Conservation (phyloP, 257 asterid genomes). For the Buddleja alternifolia region DNA sequence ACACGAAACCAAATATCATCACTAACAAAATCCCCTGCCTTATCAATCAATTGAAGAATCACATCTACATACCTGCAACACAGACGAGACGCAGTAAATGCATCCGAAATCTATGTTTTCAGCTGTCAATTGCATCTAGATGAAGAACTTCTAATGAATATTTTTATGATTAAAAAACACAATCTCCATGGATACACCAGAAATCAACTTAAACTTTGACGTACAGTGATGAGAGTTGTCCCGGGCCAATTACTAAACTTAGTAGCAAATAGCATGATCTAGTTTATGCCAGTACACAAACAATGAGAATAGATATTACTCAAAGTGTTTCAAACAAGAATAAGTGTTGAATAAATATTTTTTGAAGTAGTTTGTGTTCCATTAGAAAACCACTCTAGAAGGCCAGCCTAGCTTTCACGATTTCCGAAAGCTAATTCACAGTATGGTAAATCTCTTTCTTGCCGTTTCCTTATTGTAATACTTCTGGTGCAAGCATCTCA, state of each 20-base stretch:
- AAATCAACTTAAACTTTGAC: slow-evolving; percentile 10
- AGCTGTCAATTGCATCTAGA: slow-evolving; percentile 14
- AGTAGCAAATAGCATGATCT: slow-evolving; percentile 10
- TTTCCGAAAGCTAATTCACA: too few relatives aligned
- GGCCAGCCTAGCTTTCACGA: background rate
- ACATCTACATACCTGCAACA: slow-evolving; percentile 91
- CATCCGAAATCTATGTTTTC: too few relatives aligned
- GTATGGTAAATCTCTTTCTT: background rate
- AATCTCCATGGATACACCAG: background rate
- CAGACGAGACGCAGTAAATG: slow-evolving; percentile 14
- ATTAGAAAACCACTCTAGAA: slow-evolving; percentile 12
- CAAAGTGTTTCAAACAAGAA: slow-evolving; percentile 21
- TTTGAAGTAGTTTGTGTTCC: background rate
- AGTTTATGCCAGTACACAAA: slow-evolving; percentile 3
- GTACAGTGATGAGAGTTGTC: background rate
- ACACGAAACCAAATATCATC: slow-evolving; percentile 99
- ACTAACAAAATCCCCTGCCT: slow-evolving; percentile 97
- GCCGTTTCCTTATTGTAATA: background rate
- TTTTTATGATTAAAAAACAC: background rate
- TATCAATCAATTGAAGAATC: slow-evolving; percentile 96
- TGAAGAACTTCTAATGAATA: background rate
- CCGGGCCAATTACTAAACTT: slow-evolving; percentile 8
- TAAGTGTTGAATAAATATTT: slow-evolving; percentile 6
- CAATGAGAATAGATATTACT: background rate
- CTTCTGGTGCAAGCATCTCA: slow-evolving; percentile 14